These are phyloP conservation scores for Solanum hybrid DNA, from an alignment of 305 asterid species.

Conservation along the genomic window DNA sequence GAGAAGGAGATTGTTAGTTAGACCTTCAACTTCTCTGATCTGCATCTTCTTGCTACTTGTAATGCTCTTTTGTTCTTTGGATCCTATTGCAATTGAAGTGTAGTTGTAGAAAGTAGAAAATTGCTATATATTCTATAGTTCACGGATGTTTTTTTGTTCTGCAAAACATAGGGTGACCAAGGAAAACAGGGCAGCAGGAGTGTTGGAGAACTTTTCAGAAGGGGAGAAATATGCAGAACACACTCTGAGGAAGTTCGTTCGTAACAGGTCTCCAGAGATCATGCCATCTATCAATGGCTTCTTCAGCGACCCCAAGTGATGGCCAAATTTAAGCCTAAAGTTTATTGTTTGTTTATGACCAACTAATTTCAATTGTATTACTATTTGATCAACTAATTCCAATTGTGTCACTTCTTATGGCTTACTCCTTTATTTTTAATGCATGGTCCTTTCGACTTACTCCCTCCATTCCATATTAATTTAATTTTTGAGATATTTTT, in stretches of 20 bases:
- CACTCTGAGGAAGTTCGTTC: constrained; percentile 58
- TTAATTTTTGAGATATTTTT: too few species aligned
- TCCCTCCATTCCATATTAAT: too few species aligned
- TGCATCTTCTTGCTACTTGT: background rate
- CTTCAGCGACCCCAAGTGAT: constrained; percentile 54
- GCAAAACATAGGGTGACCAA: constrained; percentile 49
- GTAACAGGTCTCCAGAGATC: constrained; percentile 51
- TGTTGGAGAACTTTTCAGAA: constrained; percentile 62
- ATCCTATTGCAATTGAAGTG: background rate
- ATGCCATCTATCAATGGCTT: constrained; percentile 64
- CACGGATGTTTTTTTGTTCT: background rate
- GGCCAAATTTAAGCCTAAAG: background rate
- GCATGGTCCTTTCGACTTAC: background rate
- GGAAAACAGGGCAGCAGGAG: constrained; percentile 73
- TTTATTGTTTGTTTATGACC: background rate
- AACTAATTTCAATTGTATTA: background rate
- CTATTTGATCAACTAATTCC: background rate
- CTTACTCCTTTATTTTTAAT: background rate
- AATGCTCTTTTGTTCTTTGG: background rate
- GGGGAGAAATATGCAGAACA: constrained; percentile 70
- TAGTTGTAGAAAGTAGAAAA: background rate
- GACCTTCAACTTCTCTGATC: background rate
- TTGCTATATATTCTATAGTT: background rate
- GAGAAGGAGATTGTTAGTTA: background rate
- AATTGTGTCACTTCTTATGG: background rate